phyloP scores from a whole-genome alignment of 2,329 filamentous ascomycete genomes.

The Phoma herbarum region DNA sequence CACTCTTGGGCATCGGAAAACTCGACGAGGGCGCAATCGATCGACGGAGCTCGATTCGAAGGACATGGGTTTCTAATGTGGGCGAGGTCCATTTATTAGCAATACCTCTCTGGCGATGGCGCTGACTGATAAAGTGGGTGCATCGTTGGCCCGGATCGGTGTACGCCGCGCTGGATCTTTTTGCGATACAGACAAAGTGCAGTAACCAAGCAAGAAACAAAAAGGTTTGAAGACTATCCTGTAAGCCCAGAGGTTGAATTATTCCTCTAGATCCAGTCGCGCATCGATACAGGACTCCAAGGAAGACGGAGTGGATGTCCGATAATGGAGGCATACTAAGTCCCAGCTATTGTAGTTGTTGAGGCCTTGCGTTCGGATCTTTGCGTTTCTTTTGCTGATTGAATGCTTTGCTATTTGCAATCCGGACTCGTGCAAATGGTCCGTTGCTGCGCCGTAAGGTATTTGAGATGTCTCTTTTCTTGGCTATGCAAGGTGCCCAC shows the following conservation, averaged over 20 bases:
- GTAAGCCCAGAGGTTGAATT: not conserved
- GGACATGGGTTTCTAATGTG: not conserved
- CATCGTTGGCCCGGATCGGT: not conserved
- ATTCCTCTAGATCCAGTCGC: not conserved
- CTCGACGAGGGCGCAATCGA: not conserved
- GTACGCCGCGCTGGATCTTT: not conserved
- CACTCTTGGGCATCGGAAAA: not conserved
- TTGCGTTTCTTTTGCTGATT: not conserved
- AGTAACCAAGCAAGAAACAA: not conserved
- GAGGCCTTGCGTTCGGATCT: not conserved
- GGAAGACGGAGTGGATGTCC: not conserved
- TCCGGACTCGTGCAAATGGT: not conserved
- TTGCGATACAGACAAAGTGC: not conserved
- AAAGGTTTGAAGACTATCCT: not conserved
- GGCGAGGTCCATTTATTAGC: not conserved
- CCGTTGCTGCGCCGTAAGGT: not conserved
- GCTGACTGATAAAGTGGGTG: not conserved
- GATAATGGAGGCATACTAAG: not conserved
- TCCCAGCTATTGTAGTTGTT: not conserved
- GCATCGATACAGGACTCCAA: not conserved
- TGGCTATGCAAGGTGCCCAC: not conserved
- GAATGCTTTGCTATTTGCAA: not conserved
- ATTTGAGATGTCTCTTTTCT: not conserved
- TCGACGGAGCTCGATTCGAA: not conserved
- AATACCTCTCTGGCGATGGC: not conserved